Conservation (phyloP, 345 rosid genomes). For the Theobroma cacao region DNA sequence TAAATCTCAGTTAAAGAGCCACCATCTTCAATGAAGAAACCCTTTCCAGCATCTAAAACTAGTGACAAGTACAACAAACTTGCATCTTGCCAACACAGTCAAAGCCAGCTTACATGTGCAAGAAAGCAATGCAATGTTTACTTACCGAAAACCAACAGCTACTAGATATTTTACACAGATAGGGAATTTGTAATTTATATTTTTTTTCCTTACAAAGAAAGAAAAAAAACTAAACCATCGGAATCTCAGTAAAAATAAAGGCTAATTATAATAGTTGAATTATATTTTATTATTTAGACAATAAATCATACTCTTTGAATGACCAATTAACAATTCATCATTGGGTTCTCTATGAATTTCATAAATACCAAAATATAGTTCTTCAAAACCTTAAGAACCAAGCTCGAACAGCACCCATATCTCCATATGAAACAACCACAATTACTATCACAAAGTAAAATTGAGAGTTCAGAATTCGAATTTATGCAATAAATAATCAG, state of each 20-base stretch:
- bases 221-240: no score
- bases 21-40: neutral
- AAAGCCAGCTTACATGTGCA: neutral
- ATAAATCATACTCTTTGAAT: neutral
- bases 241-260: no score
- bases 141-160: neutral
- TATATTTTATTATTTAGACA: no score
- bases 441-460: neutral
- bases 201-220: neutral
- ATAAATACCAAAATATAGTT: neutral
- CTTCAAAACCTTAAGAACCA: neutral
- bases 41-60: neutral
- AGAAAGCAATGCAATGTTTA: neutral
- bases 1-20: neutral
- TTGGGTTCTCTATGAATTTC: neutral
- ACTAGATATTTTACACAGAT: neutral
- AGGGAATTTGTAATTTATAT: neutral
- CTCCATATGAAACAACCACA: neutral
- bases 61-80: neutral
- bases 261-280: no score
- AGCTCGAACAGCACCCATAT: neutral
- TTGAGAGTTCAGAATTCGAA: neutral
- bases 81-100: neutral
- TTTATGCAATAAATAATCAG: neutral
- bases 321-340: neutral